phyloP scores from a whole-genome alignment of 176 grass and related monocot genomes.

The Triticum timopheevii region DNA sequence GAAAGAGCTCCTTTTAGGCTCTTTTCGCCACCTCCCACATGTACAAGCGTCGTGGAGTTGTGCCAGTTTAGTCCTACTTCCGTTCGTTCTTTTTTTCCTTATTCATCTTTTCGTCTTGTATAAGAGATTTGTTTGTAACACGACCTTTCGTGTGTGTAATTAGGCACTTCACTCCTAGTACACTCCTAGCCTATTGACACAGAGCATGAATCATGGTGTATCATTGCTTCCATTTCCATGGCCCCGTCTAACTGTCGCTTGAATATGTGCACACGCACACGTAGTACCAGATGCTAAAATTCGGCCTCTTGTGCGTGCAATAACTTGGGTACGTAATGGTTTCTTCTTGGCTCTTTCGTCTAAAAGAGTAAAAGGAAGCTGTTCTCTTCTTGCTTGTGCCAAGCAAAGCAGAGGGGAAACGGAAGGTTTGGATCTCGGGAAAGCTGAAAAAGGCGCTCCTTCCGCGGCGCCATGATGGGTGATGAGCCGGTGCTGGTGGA shows the following conservation, averaged over 20 bases:
- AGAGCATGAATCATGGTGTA: neutral
- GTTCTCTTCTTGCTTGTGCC: neutral
- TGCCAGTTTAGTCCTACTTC: neutral
- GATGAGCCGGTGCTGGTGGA: constrained; percentile 25
- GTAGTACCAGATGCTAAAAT: neutral
- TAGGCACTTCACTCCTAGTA: neutral
- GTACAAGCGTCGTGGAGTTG: constrained; percentile 36
- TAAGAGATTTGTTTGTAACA: constrained; percentile 6
- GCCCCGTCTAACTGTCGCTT: neutral
- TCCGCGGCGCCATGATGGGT: constrained; percentile 37
- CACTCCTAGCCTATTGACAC: neutral
- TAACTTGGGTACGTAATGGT: neutral
- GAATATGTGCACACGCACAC: neutral
- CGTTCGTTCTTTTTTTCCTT: neutral
- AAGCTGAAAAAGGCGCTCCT: constrained; percentile 24
- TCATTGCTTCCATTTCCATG: neutral
- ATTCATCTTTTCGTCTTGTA: neutral
- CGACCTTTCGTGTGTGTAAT: constrained; percentile 35
- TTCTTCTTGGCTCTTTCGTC: neutral
- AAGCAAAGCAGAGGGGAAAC: neutral
- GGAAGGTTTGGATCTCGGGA: constrained; percentile 38
- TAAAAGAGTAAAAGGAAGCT: no score
- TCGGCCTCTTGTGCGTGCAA: neutral
- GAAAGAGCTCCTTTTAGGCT: constrained; percentile 62
- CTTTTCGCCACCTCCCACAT: constrained; percentile 44